Evolutionary conservation across 306 rosid species (phyloP), one percentile per base, ranked within the genome.

Genomic region (Canavalia ensiformis): DNA sequence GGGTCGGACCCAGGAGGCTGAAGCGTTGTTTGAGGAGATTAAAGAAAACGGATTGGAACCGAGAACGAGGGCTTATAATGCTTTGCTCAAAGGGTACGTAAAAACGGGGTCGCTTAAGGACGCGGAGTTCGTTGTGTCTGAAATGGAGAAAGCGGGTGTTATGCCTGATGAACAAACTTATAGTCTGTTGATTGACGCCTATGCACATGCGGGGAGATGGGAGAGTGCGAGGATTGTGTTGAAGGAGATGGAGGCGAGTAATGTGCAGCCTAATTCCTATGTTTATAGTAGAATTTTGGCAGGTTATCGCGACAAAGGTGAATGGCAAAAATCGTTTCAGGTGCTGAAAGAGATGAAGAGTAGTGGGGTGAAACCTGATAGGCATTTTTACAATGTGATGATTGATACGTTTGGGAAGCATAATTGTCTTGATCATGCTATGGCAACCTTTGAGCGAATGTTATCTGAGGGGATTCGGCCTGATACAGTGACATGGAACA

Each of bases 371-470:
- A 78, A 60, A 56, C 98, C 98, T 0, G 97, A 94, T 68, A 85
- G 97, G 83, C 94, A 90, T 77, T 94, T 94, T 74, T 94, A 94
- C 88, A 94, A 94, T 86, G 97, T 94, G 65, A 90, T 94, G 98
- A 94, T 92, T 62, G 98, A 92, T 75, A 91, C 97, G 8, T 91
- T 92, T 70, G 98, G 98, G 44, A 94, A 94, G 86, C 89, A 83
- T 57, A 88, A 91, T 64, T 88, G 97, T 77, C 91, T 94, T 63
- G 95, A 94, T 87, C 97, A 94, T 34, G 98, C 97, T 0, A 87
- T 89, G 90, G 82, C 90, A 1, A 86, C 98, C 1, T 92, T 92
- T 5, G 92, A 92, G 13, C 84, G 92, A 64, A 94, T 92, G 98
- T 66, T 91, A 33, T 89, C 91, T 0, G 95, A 94, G 83, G 92